These are phyloP conservation scores for Amylocarpus encephaloides DNA, from an alignment of 2,329 filamentous ascomycete species.

Conservation along the genomic window DNA sequence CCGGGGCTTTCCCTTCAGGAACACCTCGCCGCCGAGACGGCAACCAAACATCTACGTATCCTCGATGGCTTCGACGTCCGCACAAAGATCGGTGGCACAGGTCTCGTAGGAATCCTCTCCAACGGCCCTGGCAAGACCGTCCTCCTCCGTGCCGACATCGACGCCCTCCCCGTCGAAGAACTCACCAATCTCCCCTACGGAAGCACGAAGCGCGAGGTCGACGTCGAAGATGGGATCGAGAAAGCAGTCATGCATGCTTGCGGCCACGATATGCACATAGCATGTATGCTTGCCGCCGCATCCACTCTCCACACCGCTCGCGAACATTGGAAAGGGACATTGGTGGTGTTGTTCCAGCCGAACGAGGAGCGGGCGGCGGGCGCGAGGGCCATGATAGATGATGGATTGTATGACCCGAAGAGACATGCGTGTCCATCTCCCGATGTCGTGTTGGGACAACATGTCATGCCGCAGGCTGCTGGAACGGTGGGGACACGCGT, in stretches of 20 bases:
- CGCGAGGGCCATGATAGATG: conserved; percentile 56
- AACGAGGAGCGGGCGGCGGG: conserved; percentile 59
- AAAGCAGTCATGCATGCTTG: conserved; percentile 62
- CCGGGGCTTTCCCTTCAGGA: conserved; percentile 56
- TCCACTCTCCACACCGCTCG: conserved; percentile 40
- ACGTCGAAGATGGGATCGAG: conserved; percentile 38
- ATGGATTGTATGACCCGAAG: conserved; percentile 42
- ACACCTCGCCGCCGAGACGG: conserved; percentile 42
- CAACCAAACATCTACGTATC: conserved; percentile 36
- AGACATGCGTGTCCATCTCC: conserved; percentile 44
- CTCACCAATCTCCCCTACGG: conserved; percentile 49
- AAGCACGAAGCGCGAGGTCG: conserved; percentile 36
- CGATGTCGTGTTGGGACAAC: conserved; percentile 49
- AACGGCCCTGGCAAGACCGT: conserved; percentile 51
- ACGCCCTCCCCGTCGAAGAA: conserved; percentile 53
- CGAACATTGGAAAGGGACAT: conserved; percentile 52
- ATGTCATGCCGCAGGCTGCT: conserved; percentile 40
- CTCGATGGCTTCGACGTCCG: conserved; percentile 38
- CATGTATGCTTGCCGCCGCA: conserved; percentile 49
- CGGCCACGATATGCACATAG: conserved; percentile 61
- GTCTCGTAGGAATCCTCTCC: conserved; percentile 47
- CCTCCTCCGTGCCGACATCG: conserved; percentile 56
- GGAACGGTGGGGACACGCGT: conserved; percentile 32
- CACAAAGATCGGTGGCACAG: conserved; percentile 50
- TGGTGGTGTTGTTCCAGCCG: conserved; percentile 61